phyloP scores from a whole-genome alignment of 2,329 filamentous ascomycete species.

The Ophiosphaerella korrae region DNA sequence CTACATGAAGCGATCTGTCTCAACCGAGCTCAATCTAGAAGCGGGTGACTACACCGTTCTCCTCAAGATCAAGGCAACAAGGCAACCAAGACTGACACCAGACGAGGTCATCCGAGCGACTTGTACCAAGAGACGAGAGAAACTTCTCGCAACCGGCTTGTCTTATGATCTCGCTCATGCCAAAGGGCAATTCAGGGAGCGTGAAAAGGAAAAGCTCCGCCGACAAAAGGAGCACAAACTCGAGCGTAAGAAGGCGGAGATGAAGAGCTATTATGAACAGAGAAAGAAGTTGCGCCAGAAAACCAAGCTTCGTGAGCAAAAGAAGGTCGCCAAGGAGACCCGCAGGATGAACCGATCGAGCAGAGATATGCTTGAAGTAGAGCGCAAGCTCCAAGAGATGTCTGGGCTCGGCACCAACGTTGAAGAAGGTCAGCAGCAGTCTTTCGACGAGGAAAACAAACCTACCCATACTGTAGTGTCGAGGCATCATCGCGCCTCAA shows the following conservation, averaged over 20 bases:
- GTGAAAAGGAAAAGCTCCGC: conserved; percentile 54
- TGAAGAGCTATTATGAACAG: conserved; percentile 47
- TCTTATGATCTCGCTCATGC: conserved; percentile 74
- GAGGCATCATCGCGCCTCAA: conserved; percentile 36
- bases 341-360: conserved; percentile 24
- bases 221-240: conserved; percentile 46
- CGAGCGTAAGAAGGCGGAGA: conserved; percentile 40
- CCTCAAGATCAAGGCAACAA: conserved; percentile 73
- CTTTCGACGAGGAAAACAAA: conserved; percentile 38
- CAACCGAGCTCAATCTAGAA: conserved; percentile 75
- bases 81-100: conserved; percentile 59
- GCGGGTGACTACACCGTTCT: conserved; percentile 76
- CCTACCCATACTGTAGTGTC: conserved; percentile 34
- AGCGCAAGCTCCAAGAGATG: conserved; percentile 34
- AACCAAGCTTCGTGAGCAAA: conserved; percentile 45
- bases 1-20: conserved; percentile 74
- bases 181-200: conserved; percentile 63
- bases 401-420: conserved; percentile 42
- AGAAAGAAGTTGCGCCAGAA: conserved; percentile 44
- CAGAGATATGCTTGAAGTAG: conserved; percentile 33
- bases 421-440: conserved; percentile 36
- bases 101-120: conserved; percentile 71
- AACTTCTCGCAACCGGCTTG: conserved; percentile 72
- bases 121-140: conserved; percentile 69
- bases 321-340: conserved; percentile 41